Evolutionary conservation across 1,139 yeast genomes (phyloP), one percentile per base, ranked within the genome.

Genomic region (Scheffersomyces lignicola): DNA sequence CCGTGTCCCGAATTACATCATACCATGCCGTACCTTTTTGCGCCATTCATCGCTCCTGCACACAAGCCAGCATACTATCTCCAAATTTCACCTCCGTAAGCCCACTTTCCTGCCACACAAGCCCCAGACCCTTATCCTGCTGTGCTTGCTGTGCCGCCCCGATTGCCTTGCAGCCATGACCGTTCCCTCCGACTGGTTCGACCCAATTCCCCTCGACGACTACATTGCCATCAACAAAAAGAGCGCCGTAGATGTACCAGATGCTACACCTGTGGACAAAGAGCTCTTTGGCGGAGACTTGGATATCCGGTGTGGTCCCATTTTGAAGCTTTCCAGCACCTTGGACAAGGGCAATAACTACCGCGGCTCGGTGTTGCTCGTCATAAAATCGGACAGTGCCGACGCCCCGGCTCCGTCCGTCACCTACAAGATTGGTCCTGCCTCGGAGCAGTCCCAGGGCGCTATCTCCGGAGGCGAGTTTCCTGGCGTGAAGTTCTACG

Each of bases 281-380:
- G 52, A 52, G 3, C 56, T 55, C 10, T 56, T 57, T 14, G 41
- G 62, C 21, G 60, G 54, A 5, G 63, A 51, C 3, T 49, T 76
- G n/a, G 69, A 76, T 34, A 67, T 82, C 33, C 65, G 71, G 42
- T 83, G 92, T 54, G 97, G 97, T 1, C 97, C 97, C 0, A 65
- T 82, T 24, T 61, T 89, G 39, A 68, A 92, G 40, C 73, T 83
- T 37, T 63, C 78, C 38, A 89, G 85, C 4, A 75, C 83, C 42
- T 65, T 73, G 25, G 78, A 73, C 44, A 57, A 72, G 18, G 64
- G 65, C 1, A 39, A 61, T 7, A 63, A 71, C 37, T 88, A 87
- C 63, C 61, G 87, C 27, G 96, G 81, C 2, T 65, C 85, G 1
- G 64, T 85, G 15, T 48, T 87, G 56, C 54, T 86, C 32, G 87